Base-by-base conservation (phyloP, 1,139 yeast genomes). In the Suhomyces bolitotheri region DNA sequence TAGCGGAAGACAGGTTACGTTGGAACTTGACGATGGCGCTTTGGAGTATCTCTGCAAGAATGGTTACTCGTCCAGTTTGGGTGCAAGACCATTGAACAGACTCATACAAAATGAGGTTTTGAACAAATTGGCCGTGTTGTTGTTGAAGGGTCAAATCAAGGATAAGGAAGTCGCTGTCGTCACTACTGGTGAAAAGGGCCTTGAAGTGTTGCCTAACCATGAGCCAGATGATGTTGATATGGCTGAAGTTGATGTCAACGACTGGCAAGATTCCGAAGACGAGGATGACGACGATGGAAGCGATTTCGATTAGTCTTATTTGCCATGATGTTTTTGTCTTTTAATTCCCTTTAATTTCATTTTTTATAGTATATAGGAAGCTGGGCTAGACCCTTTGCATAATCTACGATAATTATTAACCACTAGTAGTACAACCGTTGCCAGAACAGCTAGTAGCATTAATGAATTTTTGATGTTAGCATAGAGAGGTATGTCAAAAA, bases 81-180 rank as follows among this genome's bases (percentile, higher is more conserved):
- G 99, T 64, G 98, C 99, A 2, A 79, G 99, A 61, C 99, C 99
- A 43, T 76, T 92, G 65, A 94, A 92, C 73, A 80, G 98, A 54
- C 76, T 92, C 50, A 89, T 92, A 46, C 97, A 92, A 63, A 78
- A 75, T 46, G 95, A 89, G 60, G 73, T 92, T 20, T 78, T 92
- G 60, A 92, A 92, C 64, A 80, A 73, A 51, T 71, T 92, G 64
- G 98, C 99, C 1, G 76, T 92, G n/a, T 74, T 84, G 63, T 76
- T 92, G 40, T 75, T 92, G 49, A 83, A 82, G 58, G 95, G 95
- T 12, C 95, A 90, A 62, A 76, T 92, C 40, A 75, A 71, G 54
- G 97, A 92, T 54, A 88, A 89, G 60, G 99, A 92, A 59, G 71
- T 75, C 5, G 97, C 88, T 9, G 68, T 67, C 28, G 84, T 92